Evolutionary conservation across 495 filamentous ascomycete species (phyloP), one percentile per base, ranked within the genome.

Genomic region (Polyplosphaeria fusca): DNA sequence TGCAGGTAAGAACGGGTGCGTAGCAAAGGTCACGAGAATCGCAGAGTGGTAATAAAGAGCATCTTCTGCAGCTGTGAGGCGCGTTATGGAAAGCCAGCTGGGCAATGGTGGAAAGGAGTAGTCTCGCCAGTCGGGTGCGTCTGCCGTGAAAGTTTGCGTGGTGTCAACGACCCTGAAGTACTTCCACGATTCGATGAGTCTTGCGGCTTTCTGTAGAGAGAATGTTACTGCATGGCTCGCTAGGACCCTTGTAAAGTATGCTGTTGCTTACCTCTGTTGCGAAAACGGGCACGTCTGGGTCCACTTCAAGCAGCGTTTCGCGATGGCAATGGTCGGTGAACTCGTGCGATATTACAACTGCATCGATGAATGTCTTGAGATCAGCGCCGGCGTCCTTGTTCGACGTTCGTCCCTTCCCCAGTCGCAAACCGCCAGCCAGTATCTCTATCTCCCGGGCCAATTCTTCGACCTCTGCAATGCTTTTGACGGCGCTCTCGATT

Each of bases 11-110:
- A 32, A 45, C 24, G 43, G 47, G 28, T 30, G 49, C 25, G 45
- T 65, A 25, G 52, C 68, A 66, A 82, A 82, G 2, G 70, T 63
- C 27, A 83, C 69, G 41, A 82, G 51, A 27, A 83, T 58, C 0
- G 79, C 80, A 7, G 76, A 75, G 58, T 82, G 80, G 58, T 76
- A 79, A 57, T 77, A 77, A 0, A 79, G 58, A 12, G 70, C 64
- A 30, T 79, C 75, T 13, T 64, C 65, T 1, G 56, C 30, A n/a
- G 77, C 70, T 14, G 73, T 70, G 5, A 83, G 64, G 18, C 76
- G 68, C 18, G 70, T 68, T 30, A 82, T 70, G 20, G 72, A 64
- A 16, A 82, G 60, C 79, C 78, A 82, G 1, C 65, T 43, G 14
- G 80, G 78, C n/a, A 83, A 58, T 4, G 72, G 71, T 2, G 59